A percentile compares a stretch with the other conserved stretches of the same genome.
Evolutionary conservation across 352 stramenopile genomes (phyloP).

Genomic region (Globisporangium paroecandrum): DNA sequence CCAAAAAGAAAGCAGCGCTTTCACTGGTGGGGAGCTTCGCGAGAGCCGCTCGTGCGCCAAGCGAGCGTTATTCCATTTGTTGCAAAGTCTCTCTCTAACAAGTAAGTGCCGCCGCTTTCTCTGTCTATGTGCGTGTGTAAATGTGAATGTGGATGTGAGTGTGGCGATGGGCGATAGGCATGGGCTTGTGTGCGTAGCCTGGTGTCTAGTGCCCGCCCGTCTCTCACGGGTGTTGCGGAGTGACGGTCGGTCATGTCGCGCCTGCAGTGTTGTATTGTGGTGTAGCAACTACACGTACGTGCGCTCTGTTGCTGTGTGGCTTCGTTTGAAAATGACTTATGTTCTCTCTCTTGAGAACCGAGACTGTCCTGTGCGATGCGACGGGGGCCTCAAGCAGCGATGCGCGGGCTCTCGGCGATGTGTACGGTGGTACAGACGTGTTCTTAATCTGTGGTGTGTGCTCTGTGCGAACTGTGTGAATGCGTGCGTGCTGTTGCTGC

Average conservation of each 20-base stretch:
- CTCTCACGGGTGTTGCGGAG: not conserved
- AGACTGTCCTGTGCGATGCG: conserved; percentile 86
- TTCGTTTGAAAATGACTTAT: conserved; percentile 47
- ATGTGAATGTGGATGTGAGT: not conserved
- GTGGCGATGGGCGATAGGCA: not conserved
- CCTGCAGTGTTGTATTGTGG: not conserved
- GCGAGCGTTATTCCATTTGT: conserved; percentile 48
- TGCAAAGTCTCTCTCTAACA: conserved; percentile 86
- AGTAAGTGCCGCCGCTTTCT: conserved; percentile 54
- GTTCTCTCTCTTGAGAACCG: conserved; percentile 82
- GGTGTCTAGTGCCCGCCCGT: not conserved
- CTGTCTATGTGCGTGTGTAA: conserved; percentile 10
- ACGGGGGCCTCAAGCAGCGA: conserved; percentile 19
- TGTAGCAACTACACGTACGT: not conserved
- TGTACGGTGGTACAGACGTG: conserved; percentile 89
- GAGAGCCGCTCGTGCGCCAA: not conserved
- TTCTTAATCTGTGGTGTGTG: conserved; percentile 71
- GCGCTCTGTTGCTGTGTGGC: conserved; percentile 19
- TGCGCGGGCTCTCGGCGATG: conserved; percentile 32
- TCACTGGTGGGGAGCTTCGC: conserved; percentile 42
- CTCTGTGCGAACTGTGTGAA: not conserved
- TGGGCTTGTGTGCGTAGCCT: not conserved
- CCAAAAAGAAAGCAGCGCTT: conserved; percentile 19
- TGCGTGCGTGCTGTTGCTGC: conserved; percentile 12
- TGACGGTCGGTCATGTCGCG: not conserved